Percentiles rank a stretch among this genome's conserved stretches.
phyloP scores from a whole-genome alignment of 768 basidiomycete genomes.

The Panaeolus cyanescens region DNA sequence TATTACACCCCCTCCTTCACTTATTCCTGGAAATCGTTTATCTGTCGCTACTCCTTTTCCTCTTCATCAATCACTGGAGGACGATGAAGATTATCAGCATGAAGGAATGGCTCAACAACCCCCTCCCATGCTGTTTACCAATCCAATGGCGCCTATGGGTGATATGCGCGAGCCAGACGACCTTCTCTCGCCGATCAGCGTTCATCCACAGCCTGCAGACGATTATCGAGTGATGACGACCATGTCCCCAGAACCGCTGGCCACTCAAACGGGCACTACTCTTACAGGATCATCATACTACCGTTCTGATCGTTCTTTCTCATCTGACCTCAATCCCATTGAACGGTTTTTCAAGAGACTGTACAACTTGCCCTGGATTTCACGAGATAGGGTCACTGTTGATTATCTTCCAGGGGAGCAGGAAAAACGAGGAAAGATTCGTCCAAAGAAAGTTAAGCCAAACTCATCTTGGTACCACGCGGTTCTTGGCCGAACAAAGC shows the following conservation, averaged over 20 bases:
- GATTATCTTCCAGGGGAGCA: slow-evolving; percentile 43
- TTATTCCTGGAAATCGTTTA: neutral
- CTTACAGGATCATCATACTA: slow-evolving; percentile 29
- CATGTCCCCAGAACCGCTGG: slow-evolving; percentile 23
- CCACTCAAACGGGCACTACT: slow-evolving; percentile 13
- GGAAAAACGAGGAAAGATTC: slow-evolving; percentile 10
- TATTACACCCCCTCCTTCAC: neutral
- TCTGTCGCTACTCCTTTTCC: neutral
- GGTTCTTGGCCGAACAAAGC: slow-evolving; percentile 20
- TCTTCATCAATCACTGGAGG: neutral
- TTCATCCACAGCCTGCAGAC: slow-evolving; percentile 29
- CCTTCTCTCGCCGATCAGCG: slow-evolving; percentile 31
- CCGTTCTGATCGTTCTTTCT: slow-evolving; percentile 42
- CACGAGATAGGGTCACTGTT: slow-evolving; percentile 43
- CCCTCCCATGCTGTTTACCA: neutral
- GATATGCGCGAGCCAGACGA: slow-evolving; percentile 8
- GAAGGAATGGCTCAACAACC: neutral
- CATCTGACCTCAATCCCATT: slow-evolving; percentile 37
- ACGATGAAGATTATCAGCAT: neutral
- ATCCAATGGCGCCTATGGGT: neutral
- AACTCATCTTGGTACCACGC: slow-evolving; percentile 36
- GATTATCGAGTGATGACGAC: slow-evolving; percentile 42
- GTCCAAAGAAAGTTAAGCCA: slow-evolving; percentile 23
- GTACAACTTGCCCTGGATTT: slow-evolving; percentile 49
- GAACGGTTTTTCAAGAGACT: slow-evolving; percentile 42